Base-by-base conservation (phyloP, 108 stramenopile genomes). In the Nitzschia palea region DNA sequence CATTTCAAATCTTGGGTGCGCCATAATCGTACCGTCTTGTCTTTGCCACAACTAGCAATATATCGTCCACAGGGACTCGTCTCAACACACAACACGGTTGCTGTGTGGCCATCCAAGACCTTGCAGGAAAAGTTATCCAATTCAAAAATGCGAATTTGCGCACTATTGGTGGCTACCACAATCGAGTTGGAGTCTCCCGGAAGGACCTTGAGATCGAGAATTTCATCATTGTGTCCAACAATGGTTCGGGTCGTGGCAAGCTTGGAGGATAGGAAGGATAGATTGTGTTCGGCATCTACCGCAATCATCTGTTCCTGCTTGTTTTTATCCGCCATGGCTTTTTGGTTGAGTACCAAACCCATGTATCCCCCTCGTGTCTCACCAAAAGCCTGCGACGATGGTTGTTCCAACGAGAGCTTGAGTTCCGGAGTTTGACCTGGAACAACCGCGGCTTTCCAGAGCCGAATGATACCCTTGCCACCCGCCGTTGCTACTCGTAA, bases 161-260 rank as follows among this genome's bases (percentile, higher is more conserved):
- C 79, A 75, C 95, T 96, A 65, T 97, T 97, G 22, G 96, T 97
- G 5, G 95, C 97, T 4, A 98, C 93, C 20, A 93, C 94, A 27
- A 96, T 80, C 17, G 56, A 55, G 18, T 29, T 71, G 2, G 55
- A 50, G 28, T 37, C 10, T 22, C 31, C 14, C 9, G 95, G 95
- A 33, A 97, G 78, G 26, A 89, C 72, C 34, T 91, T 89, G 23
- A 97, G 55, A 68, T 96, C 97, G 15, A 97, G 82, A 44, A 97
- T 89, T 72, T 97, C 95, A 44, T 95, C 97, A 62, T 98, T 95
- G 60, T 91, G 86, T 0, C 96, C 97, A 40, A 98, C 91, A 71
- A 97, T 92, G 18, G 91, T 82, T 51, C 94, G 80, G 56, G 77
- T 55, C 0, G 80, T 55, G 4, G 64, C 18, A 15, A 82, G 44